phyloP scores from a whole-genome alignment of 2,329 filamentous ascomycete species.

The Aureobasidium uvarum region DNA sequence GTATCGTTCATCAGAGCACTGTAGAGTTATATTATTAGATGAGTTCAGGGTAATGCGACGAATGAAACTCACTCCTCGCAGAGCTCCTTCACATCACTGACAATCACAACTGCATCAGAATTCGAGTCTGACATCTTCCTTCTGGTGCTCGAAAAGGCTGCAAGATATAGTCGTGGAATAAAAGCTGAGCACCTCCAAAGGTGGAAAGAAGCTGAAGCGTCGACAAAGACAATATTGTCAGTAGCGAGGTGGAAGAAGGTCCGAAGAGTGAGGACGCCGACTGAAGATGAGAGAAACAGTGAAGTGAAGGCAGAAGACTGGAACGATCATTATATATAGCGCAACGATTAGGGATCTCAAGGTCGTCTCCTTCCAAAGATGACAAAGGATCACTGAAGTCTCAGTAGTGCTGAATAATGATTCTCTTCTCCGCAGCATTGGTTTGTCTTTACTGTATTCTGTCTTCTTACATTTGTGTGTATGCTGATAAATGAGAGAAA shows the following conservation, averaged over 20 bases:
- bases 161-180: too few species aligned
- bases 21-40: background rate
- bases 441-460: background rate
- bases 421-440: too few species aligned
- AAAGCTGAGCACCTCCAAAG: background rate
- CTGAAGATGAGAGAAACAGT: background rate
- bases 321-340: too few species aligned
- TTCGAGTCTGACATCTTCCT: background rate
- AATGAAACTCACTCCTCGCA: background rate
- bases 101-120: background rate
- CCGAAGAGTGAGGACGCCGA: background rate
- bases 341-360: too few species aligned
- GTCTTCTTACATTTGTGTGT: background rate
- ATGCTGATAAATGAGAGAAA: background rate
- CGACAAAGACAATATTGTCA: background rate
- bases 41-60: background rate
- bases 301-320: background rate
- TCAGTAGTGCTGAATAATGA: too few species aligned
- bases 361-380: too few species aligned
- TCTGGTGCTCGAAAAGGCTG: too few species aligned
- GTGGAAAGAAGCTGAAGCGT: background rate
- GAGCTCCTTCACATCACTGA: background rate
- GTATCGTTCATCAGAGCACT: background rate
- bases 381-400: too few species aligned
- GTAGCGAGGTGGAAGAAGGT: background rate